Evolutionary conservation across 2,329 filamentous ascomycete species (phyloP).

Genomic region (Fusarium nelsonii): DNA sequence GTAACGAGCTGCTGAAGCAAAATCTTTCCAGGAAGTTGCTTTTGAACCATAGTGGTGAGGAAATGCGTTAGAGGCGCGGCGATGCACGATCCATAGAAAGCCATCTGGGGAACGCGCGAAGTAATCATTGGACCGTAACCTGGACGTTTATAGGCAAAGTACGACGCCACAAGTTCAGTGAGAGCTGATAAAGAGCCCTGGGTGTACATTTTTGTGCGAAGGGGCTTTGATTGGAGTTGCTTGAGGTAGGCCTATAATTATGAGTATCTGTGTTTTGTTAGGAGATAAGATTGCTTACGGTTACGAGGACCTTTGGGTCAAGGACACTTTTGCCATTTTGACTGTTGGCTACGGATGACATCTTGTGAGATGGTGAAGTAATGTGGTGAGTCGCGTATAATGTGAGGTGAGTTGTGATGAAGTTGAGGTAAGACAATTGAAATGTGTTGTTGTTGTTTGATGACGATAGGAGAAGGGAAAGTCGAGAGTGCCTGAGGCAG

Average conservation of each 20-base stretch:
- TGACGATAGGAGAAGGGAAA: slow-evolving; percentile 15
- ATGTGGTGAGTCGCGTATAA: too few relatives aligned
- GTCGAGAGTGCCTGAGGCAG: slow-evolving; percentile 13
- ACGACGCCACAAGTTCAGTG: slow-evolving; percentile 22
- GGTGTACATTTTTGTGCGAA: slow-evolving; percentile 26
- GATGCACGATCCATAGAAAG: slow-evolving; percentile 26
- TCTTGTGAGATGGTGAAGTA: neutral
- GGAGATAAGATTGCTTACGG: neutral
- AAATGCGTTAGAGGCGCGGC: slow-evolving; percentile 26
- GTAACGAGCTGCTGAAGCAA: slow-evolving; percentile 12
- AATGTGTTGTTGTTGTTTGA: slow-evolving; percentile 8
- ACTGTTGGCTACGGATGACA: neutral
- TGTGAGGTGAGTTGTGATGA: neutral
- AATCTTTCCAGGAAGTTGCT: neutral
- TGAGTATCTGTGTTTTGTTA: neutral
- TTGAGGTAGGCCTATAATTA: slow-evolving; percentile 15
- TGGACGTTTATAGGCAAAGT: slow-evolving; percentile 18
- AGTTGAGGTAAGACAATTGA: slow-evolving; percentile 6
- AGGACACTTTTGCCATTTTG: neutral
- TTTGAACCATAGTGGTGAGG: slow-evolving; percentile 14
- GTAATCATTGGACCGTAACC: slow-evolving; percentile 25
- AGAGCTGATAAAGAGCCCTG: slow-evolving; percentile 18
- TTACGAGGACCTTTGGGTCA: slow-evolving; percentile 15
- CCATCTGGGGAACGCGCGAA: slow-evolving; percentile 29
- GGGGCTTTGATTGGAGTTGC: slow-evolving; percentile 23